These are phyloP conservation scores for Cryptosporidium meleagridis DNA, from an alignment of 169 alveolate genomes.

Conservation along the genomic window DNA sequence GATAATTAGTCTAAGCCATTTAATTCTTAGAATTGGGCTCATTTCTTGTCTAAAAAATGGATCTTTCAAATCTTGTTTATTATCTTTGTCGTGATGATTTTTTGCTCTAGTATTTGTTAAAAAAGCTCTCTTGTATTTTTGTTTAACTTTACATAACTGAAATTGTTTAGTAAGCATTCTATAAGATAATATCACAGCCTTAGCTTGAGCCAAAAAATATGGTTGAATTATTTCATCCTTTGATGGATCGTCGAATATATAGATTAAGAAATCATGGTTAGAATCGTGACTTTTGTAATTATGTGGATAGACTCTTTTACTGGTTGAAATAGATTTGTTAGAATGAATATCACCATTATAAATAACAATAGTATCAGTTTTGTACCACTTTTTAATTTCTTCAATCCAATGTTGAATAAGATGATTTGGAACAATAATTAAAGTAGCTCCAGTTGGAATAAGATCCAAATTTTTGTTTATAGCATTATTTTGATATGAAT, in stretches of 20 bases:
- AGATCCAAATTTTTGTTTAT: background rate
- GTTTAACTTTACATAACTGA: constrained; percentile 34
- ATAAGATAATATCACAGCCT: constrained; percentile 38
- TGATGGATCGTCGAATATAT: constrained; percentile 53
- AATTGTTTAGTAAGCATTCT: constrained; percentile 69
- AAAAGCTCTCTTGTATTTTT: constrained; percentile 47
- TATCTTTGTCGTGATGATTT: background rate
- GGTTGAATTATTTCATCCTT: constrained; percentile 11
- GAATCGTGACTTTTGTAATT: background rate
- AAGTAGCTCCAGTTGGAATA: constrained; percentile 22
- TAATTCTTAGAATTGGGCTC: constrained; percentile 42
- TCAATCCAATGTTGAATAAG: constrained; percentile 60
- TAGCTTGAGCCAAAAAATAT: background rate
- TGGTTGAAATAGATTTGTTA: no score
- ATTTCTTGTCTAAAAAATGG: constrained; percentile 13
- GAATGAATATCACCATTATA: background rate
- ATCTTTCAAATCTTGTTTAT: background rate
- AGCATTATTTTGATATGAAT: no score
- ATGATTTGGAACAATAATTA: constrained; percentile 63
- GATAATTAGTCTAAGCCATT: constrained; percentile 47
- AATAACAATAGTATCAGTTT: background rate
- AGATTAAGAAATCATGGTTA: background rate
- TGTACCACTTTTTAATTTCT: constrained; percentile 58
- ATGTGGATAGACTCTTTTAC: no score
- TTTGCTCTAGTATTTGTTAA: background rate